Evolutionary conservation across 805 yeast species (phyloP).

Genomic region (Teunomyces stri): DNA sequence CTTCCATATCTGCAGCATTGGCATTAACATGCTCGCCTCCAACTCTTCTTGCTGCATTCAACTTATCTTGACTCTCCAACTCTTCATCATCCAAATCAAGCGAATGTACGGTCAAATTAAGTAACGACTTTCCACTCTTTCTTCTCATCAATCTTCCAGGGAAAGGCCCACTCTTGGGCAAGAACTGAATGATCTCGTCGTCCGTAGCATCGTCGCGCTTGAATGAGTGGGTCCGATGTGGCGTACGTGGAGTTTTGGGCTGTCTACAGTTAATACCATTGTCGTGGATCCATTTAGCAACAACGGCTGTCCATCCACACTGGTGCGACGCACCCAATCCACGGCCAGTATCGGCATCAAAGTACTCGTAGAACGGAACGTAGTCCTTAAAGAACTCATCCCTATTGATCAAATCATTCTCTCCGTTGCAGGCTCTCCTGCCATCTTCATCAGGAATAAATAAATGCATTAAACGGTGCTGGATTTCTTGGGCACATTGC

Average conservation of each 20-base stretch:
- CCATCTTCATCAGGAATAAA: slow-evolving; percentile 68
- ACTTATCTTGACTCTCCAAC: slow-evolving; percentile 17
- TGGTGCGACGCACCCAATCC: slow-evolving; percentile 94
- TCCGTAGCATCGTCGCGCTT: slow-evolving; percentile 12
- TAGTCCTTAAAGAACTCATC: slow-evolving; percentile 74
- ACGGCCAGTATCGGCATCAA: slow-evolving; percentile 92
- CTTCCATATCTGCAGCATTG: slow-evolving; percentile 17
- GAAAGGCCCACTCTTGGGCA: slow-evolving; percentile 47
- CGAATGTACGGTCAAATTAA: slow-evolving; percentile 64
- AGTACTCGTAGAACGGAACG: slow-evolving; percentile 80
- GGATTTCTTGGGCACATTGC: slow-evolving; percentile 86
- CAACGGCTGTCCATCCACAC: slow-evolving; percentile 94
- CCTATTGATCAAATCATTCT: slow-evolving; percentile 46
- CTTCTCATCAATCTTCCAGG: slow-evolving; percentile 60
- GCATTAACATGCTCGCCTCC: slow-evolving; percentile 18
- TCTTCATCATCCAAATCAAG: slow-evolving; percentile 69
- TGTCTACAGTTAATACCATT: slow-evolving; percentile 69
- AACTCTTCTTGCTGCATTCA: slow-evolving; percentile 16
- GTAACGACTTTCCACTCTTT: slow-evolving; percentile 69
- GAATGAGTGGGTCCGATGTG: slow-evolving; percentile 25
- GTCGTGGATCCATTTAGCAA: slow-evolving; percentile 88
- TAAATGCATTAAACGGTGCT: slow-evolving; percentile 76
- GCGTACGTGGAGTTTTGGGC: slow-evolving; percentile 44
- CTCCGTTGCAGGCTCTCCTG: slow-evolving; percentile 78
- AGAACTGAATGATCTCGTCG: slow-evolving; percentile 35